Conservation (phyloP, 192 early-diverging fungal genomes). For the Gamsiella multidivaricata region DNA sequence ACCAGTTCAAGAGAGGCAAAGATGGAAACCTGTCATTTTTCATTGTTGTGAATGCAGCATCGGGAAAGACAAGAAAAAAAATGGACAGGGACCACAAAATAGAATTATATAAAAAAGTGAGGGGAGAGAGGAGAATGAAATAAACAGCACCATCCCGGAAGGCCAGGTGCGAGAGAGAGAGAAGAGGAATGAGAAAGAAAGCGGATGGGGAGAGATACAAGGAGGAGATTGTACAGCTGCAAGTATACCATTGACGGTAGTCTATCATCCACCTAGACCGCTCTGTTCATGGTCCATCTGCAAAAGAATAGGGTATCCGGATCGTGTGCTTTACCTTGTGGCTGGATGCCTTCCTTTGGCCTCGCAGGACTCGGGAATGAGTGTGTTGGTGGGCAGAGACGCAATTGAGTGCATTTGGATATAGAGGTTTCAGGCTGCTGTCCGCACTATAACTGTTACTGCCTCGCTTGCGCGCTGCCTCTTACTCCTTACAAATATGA, state of each 20-base stretch:
- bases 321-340: neutral
- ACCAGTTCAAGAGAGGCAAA: neutral
- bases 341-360: neutral
- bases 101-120: neutral
- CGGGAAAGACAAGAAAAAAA: neutral
- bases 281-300: too few relatives aligned
- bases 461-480: too few relatives aligned
- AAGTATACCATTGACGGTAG: too few relatives aligned
- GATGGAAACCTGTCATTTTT: neutral
- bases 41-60: too few relatives aligned
- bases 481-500: too few relatives aligned
- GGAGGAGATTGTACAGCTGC: neutral
- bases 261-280: too few relatives aligned
- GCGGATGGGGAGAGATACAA: neutral
- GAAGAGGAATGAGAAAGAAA: constrained; percentile 1
- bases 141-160: constrained; percentile 1
- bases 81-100: neutral
- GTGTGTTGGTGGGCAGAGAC: too few relatives aligned
- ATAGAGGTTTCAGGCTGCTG: too few relatives aligned
- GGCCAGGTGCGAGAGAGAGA: neutral
- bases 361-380: too few relatives aligned
- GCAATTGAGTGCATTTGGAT: too few relatives aligned
- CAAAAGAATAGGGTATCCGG: too few relatives aligned
- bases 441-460: too few relatives aligned
- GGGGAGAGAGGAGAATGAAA: neutral